These are phyloP conservation scores for Colletotrichum zoysiae DNA, from an alignment of 2,329 filamentous ascomycete genomes.

Conservation along the genomic window DNA sequence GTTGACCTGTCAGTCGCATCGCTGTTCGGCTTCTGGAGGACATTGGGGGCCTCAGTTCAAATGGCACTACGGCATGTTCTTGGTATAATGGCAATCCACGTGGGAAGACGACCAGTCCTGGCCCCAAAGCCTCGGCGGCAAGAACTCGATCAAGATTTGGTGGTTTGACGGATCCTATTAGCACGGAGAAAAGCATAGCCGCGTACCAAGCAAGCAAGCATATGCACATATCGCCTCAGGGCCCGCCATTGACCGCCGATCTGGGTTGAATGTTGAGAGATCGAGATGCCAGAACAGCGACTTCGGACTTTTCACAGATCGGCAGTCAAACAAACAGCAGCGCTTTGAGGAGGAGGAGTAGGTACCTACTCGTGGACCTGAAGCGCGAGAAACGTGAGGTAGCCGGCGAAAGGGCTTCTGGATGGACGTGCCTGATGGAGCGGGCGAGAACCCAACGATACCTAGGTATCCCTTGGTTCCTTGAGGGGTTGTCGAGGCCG, in stretches of 20 bases:
- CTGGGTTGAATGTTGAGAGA: conserved; percentile 25
- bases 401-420: background rate
- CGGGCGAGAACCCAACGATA: conserved; percentile 28
- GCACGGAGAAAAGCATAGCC: conserved; percentile 7
- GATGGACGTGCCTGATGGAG: conserved; percentile 20
- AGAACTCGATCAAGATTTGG: conserved; percentile 5
- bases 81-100: conserved; percentile 25
- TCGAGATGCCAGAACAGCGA: conserved; percentile 24
- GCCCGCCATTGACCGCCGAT: conserved; percentile 24
- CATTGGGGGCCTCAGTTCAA: conserved; percentile 31
- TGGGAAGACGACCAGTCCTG: conserved; percentile 20
- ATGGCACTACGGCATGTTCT: conserved; percentile 27
- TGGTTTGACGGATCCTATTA: background rate
- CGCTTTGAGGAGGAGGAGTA: conserved; percentile 9
- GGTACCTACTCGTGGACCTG: conserved; percentile 7
- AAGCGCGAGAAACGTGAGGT: background rate
- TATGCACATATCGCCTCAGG: conserved; percentile 18
- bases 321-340: background rate
- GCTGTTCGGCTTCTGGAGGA: conserved; percentile 1
- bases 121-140: background rate
- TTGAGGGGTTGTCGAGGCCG: conserved; percentile 10
- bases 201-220: conserved; percentile 4
- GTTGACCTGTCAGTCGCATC: background rate
- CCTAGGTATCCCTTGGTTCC: conserved; percentile 4
- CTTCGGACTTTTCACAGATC: conserved; percentile 12